Evolutionary conservation across 192 early-diverging fungal species (phyloP).

Genomic region (Gigaspora rosea): DNA sequence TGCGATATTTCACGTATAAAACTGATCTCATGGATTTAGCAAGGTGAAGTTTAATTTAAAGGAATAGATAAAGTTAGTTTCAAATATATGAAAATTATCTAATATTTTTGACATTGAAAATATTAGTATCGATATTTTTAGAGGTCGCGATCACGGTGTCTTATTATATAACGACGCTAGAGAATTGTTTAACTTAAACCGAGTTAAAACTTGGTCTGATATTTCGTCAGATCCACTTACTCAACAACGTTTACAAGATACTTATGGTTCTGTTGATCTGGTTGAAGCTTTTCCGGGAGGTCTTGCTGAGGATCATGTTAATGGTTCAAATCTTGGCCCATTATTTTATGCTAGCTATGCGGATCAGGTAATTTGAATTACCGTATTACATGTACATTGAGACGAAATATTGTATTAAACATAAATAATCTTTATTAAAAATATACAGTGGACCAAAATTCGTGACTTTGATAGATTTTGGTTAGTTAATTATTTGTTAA

Average conservation of each 20-base stretch:
- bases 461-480: slow-evolving; percentile 57
- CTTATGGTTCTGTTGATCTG: slow-evolving; percentile 14
- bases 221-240: slow-evolving; percentile 20
- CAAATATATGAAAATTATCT: no score
- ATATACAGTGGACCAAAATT: slow-evolving; percentile 40
- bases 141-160: slow-evolving; percentile 5
- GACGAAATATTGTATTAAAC: no score
- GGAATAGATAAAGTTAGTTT: no score
- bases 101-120: background rate
- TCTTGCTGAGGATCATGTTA: slow-evolving; percentile 10
- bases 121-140: background rate
- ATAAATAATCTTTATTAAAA: no score
- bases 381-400: no score
- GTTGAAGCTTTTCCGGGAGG: slow-evolving; percentile 29
- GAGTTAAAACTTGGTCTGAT: background rate
- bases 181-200: background rate
- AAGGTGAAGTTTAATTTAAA: no score
- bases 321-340: background rate
- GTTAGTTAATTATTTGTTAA: no score
- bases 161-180: slow-evolving; percentile 31
- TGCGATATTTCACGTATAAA: background rate
- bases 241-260: background rate
- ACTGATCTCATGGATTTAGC: background rate
- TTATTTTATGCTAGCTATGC: background rate
- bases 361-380: no score